These are phyloP conservation scores for Candida sithepensis DNA, from an alignment of 805 yeast genomes.

Conservation along the genomic window DNA sequence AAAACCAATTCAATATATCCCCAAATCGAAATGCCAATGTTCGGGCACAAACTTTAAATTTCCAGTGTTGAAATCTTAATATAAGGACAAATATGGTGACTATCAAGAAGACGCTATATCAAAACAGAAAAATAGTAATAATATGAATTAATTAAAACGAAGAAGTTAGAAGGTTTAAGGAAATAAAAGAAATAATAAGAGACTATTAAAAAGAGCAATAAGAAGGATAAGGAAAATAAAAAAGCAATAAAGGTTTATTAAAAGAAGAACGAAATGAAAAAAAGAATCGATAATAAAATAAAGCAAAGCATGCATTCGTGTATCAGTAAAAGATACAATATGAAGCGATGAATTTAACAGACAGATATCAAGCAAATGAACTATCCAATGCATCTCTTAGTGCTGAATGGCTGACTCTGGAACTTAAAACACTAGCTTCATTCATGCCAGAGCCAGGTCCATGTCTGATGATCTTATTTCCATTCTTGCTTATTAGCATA, in stretches of 20 bases:
- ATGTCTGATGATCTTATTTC: slow-evolving; percentile 38
- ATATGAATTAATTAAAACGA: neutral
- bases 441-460: slow-evolving; percentile 39
- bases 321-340: no score
- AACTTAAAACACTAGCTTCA: slow-evolving; percentile 31
- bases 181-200: neutral
- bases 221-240: neutral
- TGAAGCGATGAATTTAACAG: neutral
- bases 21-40: no score
- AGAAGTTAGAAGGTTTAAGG: neutral
- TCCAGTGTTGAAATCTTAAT: no score
- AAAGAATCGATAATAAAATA: no score
- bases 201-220: neutral
- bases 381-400: slow-evolving; percentile 41
- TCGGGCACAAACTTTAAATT: no score
- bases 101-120: no score
- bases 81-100: no score
- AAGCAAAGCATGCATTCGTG: no score
- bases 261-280: neutral
- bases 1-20: no score
- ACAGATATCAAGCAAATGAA: slow-evolving; percentile 12
- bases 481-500: slow-evolving; percentile 40
- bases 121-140: no score
- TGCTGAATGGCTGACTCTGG: slow-evolving; percentile 45
- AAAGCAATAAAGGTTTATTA: neutral